Percentiles rank a stretch among this genome's conserved stretches.
Evolutionary conservation across 805 yeast species (phyloP).

Genomic region (Candida boidinii): DNA sequence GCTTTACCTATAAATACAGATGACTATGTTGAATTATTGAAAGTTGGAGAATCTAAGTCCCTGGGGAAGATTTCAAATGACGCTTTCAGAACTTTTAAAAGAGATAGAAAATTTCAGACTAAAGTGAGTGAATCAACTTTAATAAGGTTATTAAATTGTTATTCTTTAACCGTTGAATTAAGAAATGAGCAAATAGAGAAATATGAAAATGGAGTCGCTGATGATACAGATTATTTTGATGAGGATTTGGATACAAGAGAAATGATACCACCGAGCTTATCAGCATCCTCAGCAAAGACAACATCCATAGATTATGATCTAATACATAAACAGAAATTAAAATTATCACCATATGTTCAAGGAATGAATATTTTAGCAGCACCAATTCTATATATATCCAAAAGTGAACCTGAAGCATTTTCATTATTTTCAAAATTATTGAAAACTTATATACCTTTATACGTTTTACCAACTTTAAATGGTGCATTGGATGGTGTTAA

Average conservation of each 20-base stretch:
- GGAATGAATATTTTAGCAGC: constrained; percentile 86
- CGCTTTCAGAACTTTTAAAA: constrained; percentile 76
- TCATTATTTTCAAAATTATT: constrained; percentile 58
- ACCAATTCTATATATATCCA: constrained; percentile 67
- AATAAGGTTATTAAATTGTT: constrained; percentile 62
- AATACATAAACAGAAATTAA: not conserved
- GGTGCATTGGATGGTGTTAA: constrained; percentile 76
- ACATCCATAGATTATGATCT: too few relatives aligned
- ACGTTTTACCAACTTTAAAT: constrained; percentile 64
- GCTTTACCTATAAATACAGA: constrained; percentile 51
- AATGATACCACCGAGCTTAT: too few relatives aligned
- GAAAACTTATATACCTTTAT: constrained; percentile 61
- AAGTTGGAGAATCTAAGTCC: constrained; percentile 48
- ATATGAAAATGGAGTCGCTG: constrained; percentile 8
- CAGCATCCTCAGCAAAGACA: constrained; percentile 4
- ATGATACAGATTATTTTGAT: not conserved
- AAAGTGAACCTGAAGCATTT: constrained; percentile 82
- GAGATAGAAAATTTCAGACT: constrained; percentile 55
- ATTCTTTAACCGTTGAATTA: constrained; percentile 36
- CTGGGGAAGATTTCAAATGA: constrained; percentile 74
- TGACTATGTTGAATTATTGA: constrained; percentile 44
- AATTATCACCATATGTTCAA: constrained; percentile 63
- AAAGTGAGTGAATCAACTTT: constrained; percentile 65
- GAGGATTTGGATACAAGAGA: too few relatives aligned
- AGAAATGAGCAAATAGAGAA: too few relatives aligned